Percentiles rank a stretch among this genome's conserved stretches.
Evolutionary conservation across 225 moss, liverwort and hornwort genomes (phyloP).

Genomic region (Climacium dendroides): DNA sequence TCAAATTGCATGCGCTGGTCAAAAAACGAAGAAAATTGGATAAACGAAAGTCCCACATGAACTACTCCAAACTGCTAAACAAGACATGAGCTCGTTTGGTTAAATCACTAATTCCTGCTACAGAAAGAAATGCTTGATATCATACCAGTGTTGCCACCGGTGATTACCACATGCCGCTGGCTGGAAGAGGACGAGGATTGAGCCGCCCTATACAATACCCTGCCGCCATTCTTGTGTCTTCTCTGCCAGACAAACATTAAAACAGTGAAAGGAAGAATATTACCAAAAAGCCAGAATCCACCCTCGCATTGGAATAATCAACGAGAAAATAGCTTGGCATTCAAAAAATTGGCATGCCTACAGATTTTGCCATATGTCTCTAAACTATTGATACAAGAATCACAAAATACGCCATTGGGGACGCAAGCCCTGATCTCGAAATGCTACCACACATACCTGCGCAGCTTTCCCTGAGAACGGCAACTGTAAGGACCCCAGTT

Average conservation of each 20-base stretch:
- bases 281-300: background rate
- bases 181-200: conserved; percentile 13
- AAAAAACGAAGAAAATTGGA: background rate
- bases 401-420: background rate
- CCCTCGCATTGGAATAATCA: background rate
- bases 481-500: background rate
- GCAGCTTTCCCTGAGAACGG: background rate
- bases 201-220: background rate
- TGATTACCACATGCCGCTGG: conserved; percentile 64
- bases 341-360: background rate
- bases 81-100: background rate
- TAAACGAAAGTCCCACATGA: background rate
- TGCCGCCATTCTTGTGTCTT: background rate
- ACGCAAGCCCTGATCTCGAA: background rate
- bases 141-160: conserved; percentile 75
- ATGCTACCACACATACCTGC: background rate
- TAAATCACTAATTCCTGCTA: background rate
- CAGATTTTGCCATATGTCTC: background rate
- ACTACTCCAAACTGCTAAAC: background rate
- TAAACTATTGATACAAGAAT: background rate
- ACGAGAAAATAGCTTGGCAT: background rate
- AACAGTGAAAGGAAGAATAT: background rate
- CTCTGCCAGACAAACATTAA: background rate
- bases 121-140: background rate
- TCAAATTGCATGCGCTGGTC: background rate